A percentile compares a stretch with the other conserved stretches of the same genome.
These are phyloP conservation scores for Backusella luteola DNA, from an alignment of 192 early-diverging fungal species.

Conservation along the genomic window DNA sequence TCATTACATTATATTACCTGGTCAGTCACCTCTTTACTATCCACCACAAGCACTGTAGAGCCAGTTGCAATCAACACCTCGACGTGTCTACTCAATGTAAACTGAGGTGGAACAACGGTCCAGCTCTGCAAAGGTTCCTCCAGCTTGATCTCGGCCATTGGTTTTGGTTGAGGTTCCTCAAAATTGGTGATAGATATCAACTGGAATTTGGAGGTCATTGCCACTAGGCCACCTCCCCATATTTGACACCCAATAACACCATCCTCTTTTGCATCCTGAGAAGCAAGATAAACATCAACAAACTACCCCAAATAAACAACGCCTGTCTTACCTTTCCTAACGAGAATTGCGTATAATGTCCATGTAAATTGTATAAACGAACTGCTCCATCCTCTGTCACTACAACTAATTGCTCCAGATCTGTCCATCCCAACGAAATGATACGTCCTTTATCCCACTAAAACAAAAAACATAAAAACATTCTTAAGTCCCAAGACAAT, in stretches of 20 bases:
- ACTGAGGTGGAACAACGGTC: constrained; percentile 86
- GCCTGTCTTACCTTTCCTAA: constrained; percentile 63
- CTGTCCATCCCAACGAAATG: constrained; percentile 92
- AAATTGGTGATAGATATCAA: constrained; percentile 85
- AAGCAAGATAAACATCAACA: neutral
- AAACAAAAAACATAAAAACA: neutral
- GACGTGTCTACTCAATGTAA: constrained; percentile 83
- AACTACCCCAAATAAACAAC: neutral
- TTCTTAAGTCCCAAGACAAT: neutral
- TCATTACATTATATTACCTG: constrained; percentile 46
- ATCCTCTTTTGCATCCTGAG: constrained; percentile 74
- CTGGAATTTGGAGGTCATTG: constrained; percentile 78
- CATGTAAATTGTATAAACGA: constrained; percentile 78
- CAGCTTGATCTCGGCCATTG: constrained; percentile 73
- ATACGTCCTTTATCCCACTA: constrained; percentile 89
- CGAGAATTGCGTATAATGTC: constrained; percentile 75
- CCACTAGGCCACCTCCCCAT: constrained; percentile 92
- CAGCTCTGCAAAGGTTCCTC: constrained; percentile 75
- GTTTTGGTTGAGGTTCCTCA: constrained; percentile 77
- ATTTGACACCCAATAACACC: constrained; percentile 84
- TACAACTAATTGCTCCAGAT: constrained; percentile 81
- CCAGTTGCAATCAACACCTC: constrained; percentile 83
- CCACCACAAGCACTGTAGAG: constrained; percentile 79
- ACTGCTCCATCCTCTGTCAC: constrained; percentile 86
- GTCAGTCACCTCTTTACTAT: constrained; percentile 76